Base-by-base conservation (phyloP, 305 asterid species). In the Fraxinus xanthoxyloides region DNA sequence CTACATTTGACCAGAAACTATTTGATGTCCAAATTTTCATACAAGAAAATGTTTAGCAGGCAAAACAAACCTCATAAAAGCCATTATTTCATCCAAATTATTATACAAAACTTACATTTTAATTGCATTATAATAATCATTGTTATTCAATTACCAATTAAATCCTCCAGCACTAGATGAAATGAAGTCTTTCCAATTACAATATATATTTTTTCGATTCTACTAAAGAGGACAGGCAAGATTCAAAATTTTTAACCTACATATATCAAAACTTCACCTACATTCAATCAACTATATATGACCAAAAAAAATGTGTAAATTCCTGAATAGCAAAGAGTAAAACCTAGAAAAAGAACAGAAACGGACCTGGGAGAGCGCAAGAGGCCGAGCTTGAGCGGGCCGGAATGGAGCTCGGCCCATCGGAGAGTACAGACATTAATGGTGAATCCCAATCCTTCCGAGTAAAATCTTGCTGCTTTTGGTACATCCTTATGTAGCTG, bases 381-480 rank as follows among this genome's bases (percentile, higher is more conserved):
- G 80, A 93, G 95, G 36, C 94, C 84, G 79, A 95, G 95, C 86
- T 92, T 95, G 88, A 95, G 92, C 24, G 97, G 94, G 81, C 95
- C 97, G 24, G 98, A 92, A 56, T 89, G 91, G 80, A 93, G 97
- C 90, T 93, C 99, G 36, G 98, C 97, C 97, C 97, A 95, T 9
- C 97, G 94, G 78, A 85, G 94, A 74, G 94, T 88, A 87, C 98
- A 95, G 56, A 93, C 92, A 23, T 90, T 87, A 76, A 95, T 83
- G 78, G 92, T 91, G 89, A 93, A 90, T 7, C 94, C 98, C 61
- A 93, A 85, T 38, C 97, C 99, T 77, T 93, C 94, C 9, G 98
- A 91, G 70, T 92, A 93, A 82, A 95, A 89, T 80, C 93, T 90
- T 48, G 97, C 97, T 67, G 97, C 97, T 86, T 90, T 95, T 0